Conservation (phyloP, 2,329 filamentous ascomycete species). For the Fulvia fulva region DNA sequence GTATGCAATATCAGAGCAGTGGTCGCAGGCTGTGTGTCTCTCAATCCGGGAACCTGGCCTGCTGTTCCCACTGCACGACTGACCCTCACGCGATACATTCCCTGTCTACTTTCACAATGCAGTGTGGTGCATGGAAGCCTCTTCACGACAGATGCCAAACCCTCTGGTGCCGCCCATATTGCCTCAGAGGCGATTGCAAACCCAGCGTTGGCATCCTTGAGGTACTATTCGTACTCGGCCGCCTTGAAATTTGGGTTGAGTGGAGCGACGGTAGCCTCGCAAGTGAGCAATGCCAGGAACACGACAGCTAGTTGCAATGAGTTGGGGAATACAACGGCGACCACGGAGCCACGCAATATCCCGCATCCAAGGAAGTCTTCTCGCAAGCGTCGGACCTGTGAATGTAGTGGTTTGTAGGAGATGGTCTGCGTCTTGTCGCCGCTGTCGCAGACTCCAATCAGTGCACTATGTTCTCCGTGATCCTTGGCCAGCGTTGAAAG, state of each 20-base stretch:
- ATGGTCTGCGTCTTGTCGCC: too few species aligned
- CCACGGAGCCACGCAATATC: slow-evolving; percentile 51
- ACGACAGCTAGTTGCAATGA: slow-evolving; percentile 82
- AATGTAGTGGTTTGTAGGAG: too few species aligned
- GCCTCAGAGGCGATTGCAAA: slow-evolving; percentile 62
- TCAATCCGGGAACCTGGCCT: slow-evolving; percentile 46
- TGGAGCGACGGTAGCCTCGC: slow-evolving; percentile 75
- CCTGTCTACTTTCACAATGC: slow-evolving; percentile 71
- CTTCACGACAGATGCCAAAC: slow-evolving; percentile 62
- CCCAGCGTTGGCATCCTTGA: slow-evolving; percentile 56
- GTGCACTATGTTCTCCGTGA: too few species aligned
- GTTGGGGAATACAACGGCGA: slow-evolving; percentile 78
- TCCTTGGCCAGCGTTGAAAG: too few species aligned
- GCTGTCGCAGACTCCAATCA: too few species aligned
- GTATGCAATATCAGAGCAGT: slow-evolving; percentile 78
- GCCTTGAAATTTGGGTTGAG: slow-evolving; percentile 84
- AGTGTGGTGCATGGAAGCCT: slow-evolving; percentile 77
- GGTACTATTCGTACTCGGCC: slow-evolving; percentile 85
- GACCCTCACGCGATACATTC: slow-evolving; percentile 34
- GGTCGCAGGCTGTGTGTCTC: slow-evolving; percentile 54
- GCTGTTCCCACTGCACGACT: slow-evolving; percentile 66
- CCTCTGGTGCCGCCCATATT: slow-evolving; percentile 67
- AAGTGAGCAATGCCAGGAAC: slow-evolving; percentile 74
- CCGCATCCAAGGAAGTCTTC: too few species aligned
- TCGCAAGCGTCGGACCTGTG: too few species aligned